Conservation (phyloP, 1,284 basidiomycete species). For the Anthracocystis setariae region DNA sequence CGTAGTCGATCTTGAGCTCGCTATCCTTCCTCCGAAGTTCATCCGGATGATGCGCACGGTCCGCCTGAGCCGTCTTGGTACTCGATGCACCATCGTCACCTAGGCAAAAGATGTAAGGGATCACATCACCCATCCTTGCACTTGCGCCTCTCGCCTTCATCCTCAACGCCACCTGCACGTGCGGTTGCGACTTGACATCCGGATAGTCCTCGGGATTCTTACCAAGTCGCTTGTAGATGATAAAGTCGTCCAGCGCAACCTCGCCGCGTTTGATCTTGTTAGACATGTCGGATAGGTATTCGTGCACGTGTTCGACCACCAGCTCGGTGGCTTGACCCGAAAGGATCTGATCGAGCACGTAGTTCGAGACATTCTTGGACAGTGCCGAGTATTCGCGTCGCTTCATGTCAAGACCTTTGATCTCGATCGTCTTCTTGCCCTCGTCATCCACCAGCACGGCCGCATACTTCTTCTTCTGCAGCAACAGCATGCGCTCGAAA, state of each 20-base stretch:
- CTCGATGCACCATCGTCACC: slow-evolving; percentile 77
- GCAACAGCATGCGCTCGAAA: slow-evolving; percentile 88
- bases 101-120: slow-evolving; percentile 93
- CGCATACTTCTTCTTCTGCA: slow-evolving; percentile 99
- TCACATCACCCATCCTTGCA: slow-evolving; percentile 88
- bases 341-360: slow-evolving; percentile 80
- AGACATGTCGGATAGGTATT: slow-evolving; percentile 82
- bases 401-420: slow-evolving; percentile 99
- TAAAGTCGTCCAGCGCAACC: slow-evolving; percentile 88
- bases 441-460: slow-evolving; percentile 77
- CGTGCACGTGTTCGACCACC: slow-evolving; percentile 91
- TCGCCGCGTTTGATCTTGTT: slow-evolving; percentile 80
- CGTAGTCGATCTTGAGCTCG: slow-evolving; percentile 71
- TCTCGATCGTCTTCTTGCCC: slow-evolving; percentile 71
- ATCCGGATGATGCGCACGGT: slow-evolving; percentile 91
- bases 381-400: slow-evolving; percentile 91
- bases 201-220: slow-evolving; percentile 78
- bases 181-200: slow-evolving; percentile 91
- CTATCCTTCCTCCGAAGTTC: slow-evolving; percentile 76
- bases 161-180: slow-evolving; percentile 93
- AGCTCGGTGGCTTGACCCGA: slow-evolving; percentile 90
- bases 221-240: slow-evolving; percentile 73
- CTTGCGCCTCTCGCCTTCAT: slow-evolving; percentile 86
- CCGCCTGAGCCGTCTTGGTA: slow-evolving; percentile 83
- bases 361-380: slow-evolving; percentile 84